Evolutionary conservation across 345 rosid species (phyloP).

Genomic region (Lepidium sativum): DNA sequence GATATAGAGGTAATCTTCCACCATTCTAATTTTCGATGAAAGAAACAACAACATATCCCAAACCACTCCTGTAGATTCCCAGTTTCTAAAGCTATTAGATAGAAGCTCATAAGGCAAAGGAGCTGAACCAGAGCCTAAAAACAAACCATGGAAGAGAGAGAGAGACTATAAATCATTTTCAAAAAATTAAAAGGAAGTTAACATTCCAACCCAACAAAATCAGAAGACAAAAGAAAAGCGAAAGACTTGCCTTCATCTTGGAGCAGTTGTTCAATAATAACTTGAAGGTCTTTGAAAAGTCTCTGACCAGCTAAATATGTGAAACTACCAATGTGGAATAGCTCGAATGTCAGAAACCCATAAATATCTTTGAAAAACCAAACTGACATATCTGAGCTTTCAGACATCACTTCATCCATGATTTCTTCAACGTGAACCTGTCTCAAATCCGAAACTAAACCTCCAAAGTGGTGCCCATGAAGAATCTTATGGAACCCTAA

Average conservation of each 20-base stretch:
- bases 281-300: conserved; percentile 45
- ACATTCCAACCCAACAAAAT: not conserved
- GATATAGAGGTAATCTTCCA: conserved; percentile 60
- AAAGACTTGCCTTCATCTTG: conserved; percentile 47
- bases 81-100: conserved; percentile 32
- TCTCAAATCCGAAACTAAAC: conserved; percentile 30
- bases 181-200: not conserved
- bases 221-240: not conserved
- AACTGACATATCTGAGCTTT: conserved; percentile 39
- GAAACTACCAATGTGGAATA: conserved; percentile 42
- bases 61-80: conserved; percentile 44
- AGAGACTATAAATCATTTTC: conserved; percentile 25
- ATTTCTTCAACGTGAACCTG: conserved; percentile 41
- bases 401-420: conserved; percentile 33
- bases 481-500: conserved; percentile 39
- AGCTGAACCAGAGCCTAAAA: conserved; percentile 67
- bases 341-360: conserved; percentile 49
- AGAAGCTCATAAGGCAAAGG: conserved; percentile 49
- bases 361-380: conserved; percentile 42
- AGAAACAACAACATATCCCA: conserved; percentile 72
- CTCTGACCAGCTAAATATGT: conserved; percentile 41
- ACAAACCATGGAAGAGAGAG: too few species aligned
- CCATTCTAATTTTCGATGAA: conserved; percentile 58
- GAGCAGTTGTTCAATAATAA: conserved; percentile 40
- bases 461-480: conserved; percentile 28